phyloP scores from a whole-genome alignment of 257 asterid genomes.

The Nemophila menziesii region DNA sequence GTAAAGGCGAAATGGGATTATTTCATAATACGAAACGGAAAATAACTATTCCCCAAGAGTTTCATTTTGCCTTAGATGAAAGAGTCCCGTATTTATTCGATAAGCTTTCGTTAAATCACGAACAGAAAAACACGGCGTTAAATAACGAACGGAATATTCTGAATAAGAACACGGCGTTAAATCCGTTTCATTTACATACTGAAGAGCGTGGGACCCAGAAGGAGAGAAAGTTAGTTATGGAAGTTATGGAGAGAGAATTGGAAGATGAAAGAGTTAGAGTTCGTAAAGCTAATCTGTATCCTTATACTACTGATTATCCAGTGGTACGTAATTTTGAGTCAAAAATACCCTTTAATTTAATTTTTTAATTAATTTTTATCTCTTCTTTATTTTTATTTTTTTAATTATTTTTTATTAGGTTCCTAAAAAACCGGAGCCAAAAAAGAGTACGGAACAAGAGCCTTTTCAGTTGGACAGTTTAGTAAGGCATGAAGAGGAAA shows the following conservation, averaged over 20 bases:
- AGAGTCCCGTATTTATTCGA: conserved; percentile 48
- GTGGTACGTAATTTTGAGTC: conserved; percentile 50
- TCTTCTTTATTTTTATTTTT: not conserved
- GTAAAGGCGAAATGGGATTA: conserved; percentile 83
- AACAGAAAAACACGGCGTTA: conserved; percentile 60
- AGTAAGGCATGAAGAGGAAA: conserved; percentile 78
- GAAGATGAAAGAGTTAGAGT: conserved; percentile 76
- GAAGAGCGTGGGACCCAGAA: conserved; percentile 90
- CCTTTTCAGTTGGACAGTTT: conserved; percentile 82
- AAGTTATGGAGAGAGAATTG: conserved; percentile 52
- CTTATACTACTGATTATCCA: conserved; percentile 91
- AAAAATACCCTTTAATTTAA: not conserved
- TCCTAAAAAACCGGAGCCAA: conserved; percentile 93
- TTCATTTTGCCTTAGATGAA: conserved; percentile 73
- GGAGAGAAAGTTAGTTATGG: conserved; percentile 46
- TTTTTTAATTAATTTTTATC: too few species aligned
- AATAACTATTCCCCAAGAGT: conserved; percentile 72
- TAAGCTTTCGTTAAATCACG: conserved; percentile 79
- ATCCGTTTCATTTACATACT: conserved; percentile 88
- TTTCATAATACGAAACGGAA: conserved; percentile 65
- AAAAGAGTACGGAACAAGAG: conserved; percentile 71
- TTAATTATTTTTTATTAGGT: conserved; percentile 22
- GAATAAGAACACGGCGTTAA: conserved; percentile 46
- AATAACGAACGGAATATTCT: conserved; percentile 51
- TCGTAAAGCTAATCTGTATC: conserved; percentile 82